These are phyloP conservation scores for Ehretia macrophylla DNA, from an alignment of 257 asterid species.

Conservation along the genomic window DNA sequence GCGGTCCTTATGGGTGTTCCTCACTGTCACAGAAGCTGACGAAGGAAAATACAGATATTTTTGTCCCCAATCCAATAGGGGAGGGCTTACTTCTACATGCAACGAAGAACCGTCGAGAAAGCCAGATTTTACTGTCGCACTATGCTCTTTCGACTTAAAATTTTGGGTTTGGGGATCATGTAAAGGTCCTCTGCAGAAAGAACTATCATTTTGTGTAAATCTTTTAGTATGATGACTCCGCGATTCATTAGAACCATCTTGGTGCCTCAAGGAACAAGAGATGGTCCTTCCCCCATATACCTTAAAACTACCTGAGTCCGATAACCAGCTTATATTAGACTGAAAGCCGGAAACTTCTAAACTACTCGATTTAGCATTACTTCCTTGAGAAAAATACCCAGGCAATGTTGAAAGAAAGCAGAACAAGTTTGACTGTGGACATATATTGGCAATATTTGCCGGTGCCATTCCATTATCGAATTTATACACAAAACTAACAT, in stretches of 20 bases:
- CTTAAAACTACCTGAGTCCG: constrained; percentile 35
- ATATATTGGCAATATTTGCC: constrained; percentile 25
- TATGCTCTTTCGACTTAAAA: constrained; percentile 25
- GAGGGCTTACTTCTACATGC: constrained; percentile 57
- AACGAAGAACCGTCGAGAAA: constrained; percentile 33
- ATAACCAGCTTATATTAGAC: constrained; percentile 33
- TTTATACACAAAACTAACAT: constrained; percentile 22
- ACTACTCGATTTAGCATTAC: constrained; percentile 10
- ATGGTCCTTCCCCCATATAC: constrained; percentile 45
- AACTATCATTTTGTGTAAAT: constrained; percentile 21
- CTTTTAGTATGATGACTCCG: constrained; percentile 16
- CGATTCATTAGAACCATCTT: constrained; percentile 28
- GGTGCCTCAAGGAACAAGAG: constrained; percentile 41
- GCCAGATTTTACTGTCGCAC: constrained; percentile 24
- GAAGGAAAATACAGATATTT: constrained; percentile 56
- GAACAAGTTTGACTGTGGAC: constrained; percentile 45
- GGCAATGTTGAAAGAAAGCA: constrained; percentile 70
- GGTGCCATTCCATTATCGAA: constrained; percentile 23
- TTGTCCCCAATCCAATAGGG: constrained; percentile 68
- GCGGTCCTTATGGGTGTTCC: constrained; percentile 44
- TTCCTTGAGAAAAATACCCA: constrained; percentile 9
- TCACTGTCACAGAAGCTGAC: constrained; percentile 47
- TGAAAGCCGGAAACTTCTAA: constrained; percentile 27
- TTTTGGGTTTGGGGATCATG: constrained; percentile 18
- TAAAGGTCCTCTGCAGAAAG: constrained; percentile 32